Evolutionary conservation across 371 early-diverging fungal species (phyloP).

Genomic region (Mucor lusitanicus): DNA sequence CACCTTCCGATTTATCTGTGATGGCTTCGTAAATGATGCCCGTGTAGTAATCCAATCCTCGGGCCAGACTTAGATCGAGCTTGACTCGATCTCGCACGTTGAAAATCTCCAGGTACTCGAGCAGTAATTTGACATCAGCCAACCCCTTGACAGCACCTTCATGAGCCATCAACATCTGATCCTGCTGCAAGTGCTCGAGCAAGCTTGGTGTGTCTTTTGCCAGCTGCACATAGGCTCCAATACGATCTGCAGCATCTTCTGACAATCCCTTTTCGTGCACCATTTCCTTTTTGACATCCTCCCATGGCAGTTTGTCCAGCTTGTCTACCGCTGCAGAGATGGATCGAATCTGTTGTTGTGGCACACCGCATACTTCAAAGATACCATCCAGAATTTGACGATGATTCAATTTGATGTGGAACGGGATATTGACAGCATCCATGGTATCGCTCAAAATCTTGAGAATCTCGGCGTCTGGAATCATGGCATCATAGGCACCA

Average conservation of each 20-base stretch:
- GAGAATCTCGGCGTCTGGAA: constrained; percentile 96
- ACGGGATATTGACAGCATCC: constrained; percentile 72
- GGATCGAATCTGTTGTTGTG: constrained; percentile 77
- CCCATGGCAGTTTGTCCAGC: constrained; percentile 97
- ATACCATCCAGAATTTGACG: constrained; percentile 96
- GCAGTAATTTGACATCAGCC: constrained; percentile 83
- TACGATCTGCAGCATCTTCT: constrained; percentile 79
- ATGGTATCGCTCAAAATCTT: constrained; percentile 84
- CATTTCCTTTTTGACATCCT: constrained; percentile 93
- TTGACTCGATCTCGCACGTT: constrained; percentile 64
- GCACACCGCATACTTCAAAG: constrained; percentile 94
- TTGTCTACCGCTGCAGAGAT: constrained; percentile 99
- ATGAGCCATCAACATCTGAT: constrained; percentile 66
- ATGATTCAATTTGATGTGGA: constrained; percentile 94
- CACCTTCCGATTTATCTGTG: constrained; percentile 71
- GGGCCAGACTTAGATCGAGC: constrained; percentile 95
- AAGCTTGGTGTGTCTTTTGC: constrained; percentile 57
- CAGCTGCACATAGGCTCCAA: constrained; percentile 82
- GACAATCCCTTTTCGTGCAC: constrained; percentile 84
- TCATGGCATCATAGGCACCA: constrained; percentile 93
- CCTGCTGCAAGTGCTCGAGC: constrained; percentile 62
- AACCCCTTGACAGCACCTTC: constrained; percentile 84
- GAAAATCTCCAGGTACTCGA: constrained; percentile 85
- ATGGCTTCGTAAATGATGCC: constrained; percentile 99
- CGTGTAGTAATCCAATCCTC: constrained; percentile 99